These are phyloP conservation scores for Populus davidiana DNA, from an alignment of 345 rosid genomes.

Conservation along the genomic window DNA sequence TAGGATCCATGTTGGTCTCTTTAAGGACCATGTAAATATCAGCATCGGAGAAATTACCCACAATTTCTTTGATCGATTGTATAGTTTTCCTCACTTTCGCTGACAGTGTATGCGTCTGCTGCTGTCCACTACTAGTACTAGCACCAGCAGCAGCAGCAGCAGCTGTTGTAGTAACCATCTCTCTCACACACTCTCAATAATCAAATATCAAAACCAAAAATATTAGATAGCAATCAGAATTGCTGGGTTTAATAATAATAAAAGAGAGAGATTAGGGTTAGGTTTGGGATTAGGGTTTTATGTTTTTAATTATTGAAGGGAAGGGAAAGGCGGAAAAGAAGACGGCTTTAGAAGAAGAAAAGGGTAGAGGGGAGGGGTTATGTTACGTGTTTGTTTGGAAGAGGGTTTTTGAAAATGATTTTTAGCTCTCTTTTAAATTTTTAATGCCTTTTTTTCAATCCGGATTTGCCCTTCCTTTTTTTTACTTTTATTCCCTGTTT, in stretches of 20 bases:
- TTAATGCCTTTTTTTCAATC: too few relatives aligned
- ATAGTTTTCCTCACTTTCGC: conserved; percentile 55
- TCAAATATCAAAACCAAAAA: background rate
- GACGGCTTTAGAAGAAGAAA: conserved; percentile 29
- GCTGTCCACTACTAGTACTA: conserved; percentile 10
- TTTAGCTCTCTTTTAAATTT: background rate
- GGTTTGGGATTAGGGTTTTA: conserved; percentile 18
- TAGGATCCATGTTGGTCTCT: conserved; percentile 79
- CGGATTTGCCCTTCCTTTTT: background rate
- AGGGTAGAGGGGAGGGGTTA: conserved; percentile 10
- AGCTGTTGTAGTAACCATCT: conserved; percentile 43
- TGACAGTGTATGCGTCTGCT: conserved; percentile 33
- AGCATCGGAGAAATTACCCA: conserved; percentile 70
- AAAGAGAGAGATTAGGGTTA: background rate
- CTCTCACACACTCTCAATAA: conserved; percentile 5
- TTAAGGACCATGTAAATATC: conserved; percentile 65
- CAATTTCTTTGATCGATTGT: conserved; percentile 68
- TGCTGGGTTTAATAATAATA: background rate
- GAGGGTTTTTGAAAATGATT: conserved; percentile 49
- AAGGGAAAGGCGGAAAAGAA: conserved; percentile 15
- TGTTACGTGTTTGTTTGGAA: background rate
- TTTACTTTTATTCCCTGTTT: background rate
- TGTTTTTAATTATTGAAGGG: conserved; percentile 33
- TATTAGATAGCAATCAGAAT: background rate
- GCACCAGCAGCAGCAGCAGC: background rate